Conservation (phyloP, 495 filamentous ascomycete species). For the Xylaria venustula region DNA sequence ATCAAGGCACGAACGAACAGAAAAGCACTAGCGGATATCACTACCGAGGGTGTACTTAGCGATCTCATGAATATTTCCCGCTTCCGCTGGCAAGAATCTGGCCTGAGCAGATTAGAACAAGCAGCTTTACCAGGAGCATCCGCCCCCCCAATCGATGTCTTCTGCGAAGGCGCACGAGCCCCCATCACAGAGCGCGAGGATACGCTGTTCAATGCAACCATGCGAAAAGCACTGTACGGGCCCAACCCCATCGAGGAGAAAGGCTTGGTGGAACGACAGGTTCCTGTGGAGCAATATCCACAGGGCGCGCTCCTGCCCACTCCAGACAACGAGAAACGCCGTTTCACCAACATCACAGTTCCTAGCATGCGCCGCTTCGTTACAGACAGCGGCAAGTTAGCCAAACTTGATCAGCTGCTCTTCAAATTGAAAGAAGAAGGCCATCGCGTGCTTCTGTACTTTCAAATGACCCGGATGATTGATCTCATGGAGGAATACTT, state of each 20-base stretch:
- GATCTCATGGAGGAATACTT: slow-evolving; percentile 99
- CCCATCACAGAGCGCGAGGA: slow-evolving; percentile 67
- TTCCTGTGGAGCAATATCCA: slow-evolving; percentile 64
- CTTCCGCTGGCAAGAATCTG: slow-evolving; percentile 61
- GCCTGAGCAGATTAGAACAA: slow-evolving; percentile 75
- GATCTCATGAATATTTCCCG: slow-evolving; percentile 78
- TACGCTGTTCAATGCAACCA: slow-evolving; percentile 71
- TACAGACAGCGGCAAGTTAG: slow-evolving; percentile 94
- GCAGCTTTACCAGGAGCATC: slow-evolving; percentile 71
- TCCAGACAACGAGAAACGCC: slow-evolving; percentile 73
- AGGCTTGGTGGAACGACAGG: slow-evolving; percentile 66
- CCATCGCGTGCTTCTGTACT: slow-evolving; percentile 97
- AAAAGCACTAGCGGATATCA: slow-evolving; percentile 65
- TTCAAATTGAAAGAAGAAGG: slow-evolving; percentile 84
- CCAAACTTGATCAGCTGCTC: slow-evolving; percentile 84
- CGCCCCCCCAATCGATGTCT: slow-evolving; percentile 83
- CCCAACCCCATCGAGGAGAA: slow-evolving; percentile 66
- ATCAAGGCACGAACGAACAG: slow-evolving; percentile 70
- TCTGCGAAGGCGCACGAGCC: slow-evolving; percentile 64
- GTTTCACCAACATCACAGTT: slow-evolving; percentile 86
- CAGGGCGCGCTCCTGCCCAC: slow-evolving; percentile 64
- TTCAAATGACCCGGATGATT: slow-evolving; percentile 99
- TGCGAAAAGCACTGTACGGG: slow-evolving; percentile 73
- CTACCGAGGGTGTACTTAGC: slow-evolving; percentile 68
- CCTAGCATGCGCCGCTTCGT: slow-evolving; percentile 99